A percentile compares a stretch with the other conserved stretches of the same genome.
These are phyloP conservation scores for Bothriochloa decipiens DNA, from an alignment of 176 grass and related monocot genomes.

Conservation along the genomic window DNA sequence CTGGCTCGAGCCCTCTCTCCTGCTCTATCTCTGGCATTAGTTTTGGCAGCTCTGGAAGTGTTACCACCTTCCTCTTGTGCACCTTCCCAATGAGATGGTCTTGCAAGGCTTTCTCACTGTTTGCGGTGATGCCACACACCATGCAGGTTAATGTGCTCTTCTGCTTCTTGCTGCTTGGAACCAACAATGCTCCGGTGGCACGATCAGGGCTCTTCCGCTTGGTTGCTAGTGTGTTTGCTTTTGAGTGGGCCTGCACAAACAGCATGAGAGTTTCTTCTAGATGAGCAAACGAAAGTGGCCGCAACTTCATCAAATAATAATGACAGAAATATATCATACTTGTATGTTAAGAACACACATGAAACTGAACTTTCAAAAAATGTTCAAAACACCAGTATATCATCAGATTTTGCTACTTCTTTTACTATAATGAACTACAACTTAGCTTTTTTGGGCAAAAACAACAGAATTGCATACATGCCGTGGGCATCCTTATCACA, in stretches of 20 bases:
- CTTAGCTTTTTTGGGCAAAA: neutral
- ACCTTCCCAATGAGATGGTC: conserved; percentile 38
- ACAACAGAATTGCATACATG: neutral
- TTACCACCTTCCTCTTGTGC: conserved; percentile 26
- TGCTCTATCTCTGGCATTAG: neutral
- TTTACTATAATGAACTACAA: neutral
- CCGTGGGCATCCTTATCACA: neutral
- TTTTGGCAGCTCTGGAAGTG: neutral
- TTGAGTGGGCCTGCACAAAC: neutral
- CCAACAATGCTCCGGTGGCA: neutral
- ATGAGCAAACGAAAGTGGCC: neutral
- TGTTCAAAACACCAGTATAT: neutral
- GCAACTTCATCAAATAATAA: neutral
- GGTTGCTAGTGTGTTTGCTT: neutral
- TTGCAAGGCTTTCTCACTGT: neutral
- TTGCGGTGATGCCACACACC: conserved; percentile 35
- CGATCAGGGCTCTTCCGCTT: conserved; percentile 29
- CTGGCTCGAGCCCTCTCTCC: neutral
- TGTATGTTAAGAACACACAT: neutral
- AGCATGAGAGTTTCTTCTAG: neutral
- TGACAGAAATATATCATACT: neutral
- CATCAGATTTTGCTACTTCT: neutral
- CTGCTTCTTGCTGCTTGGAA: conserved; percentile 32
- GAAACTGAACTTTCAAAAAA: neutral
- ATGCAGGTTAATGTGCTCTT: conserved; percentile 22